A percentile compares a stretch with the other conserved stretches of the same genome.
These are phyloP conservation scores for Clarireedia homoeocarpa DNA, from an alignment of 2,329 filamentous ascomycete species.

Conservation along the genomic window DNA sequence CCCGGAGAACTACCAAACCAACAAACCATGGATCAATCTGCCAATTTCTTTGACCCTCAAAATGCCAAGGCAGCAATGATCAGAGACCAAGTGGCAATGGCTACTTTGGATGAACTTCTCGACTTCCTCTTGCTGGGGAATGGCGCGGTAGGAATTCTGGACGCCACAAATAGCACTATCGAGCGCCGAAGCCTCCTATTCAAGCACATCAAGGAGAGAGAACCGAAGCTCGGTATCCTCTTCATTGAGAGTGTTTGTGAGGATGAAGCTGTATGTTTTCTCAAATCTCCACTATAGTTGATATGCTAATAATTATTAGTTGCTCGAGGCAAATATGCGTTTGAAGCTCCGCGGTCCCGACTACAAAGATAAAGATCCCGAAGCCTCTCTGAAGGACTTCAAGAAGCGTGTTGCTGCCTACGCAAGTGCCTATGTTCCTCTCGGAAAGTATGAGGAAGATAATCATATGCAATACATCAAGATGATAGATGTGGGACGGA, in stretches of 20 bases:
- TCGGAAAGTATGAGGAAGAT: constrained; percentile 85
- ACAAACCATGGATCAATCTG: constrained; percentile 69
- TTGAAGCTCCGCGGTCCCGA: constrained; percentile 93
- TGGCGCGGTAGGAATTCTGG: constrained; percentile 88
- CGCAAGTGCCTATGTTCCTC: constrained; percentile 84
- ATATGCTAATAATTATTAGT: constrained; percentile 28
- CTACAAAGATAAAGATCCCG: constrained; percentile 88
- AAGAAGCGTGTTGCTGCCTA: constrained; percentile 88
- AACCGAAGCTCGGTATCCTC: constrained; percentile 81
- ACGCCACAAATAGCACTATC: constrained; percentile 94
- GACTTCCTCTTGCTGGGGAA: constrained; percentile 78
- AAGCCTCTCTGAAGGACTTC: constrained; percentile 80
- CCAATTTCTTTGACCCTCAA: constrained; percentile 86
- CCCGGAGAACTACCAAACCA: constrained; percentile 28
- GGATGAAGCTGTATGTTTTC: constrained; percentile 53
- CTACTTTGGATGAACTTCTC: constrained; percentile 84
- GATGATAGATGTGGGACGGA: constrained; percentile 96
- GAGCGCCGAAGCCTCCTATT: constrained; percentile 77
- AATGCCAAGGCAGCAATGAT: constrained; percentile 77
- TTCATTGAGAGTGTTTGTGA: constrained; percentile 94
- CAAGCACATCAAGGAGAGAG: constrained; percentile 70
- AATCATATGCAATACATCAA: constrained; percentile 87
- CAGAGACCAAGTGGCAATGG: constrained; percentile 84
- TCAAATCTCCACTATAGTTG: neutral
- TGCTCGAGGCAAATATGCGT: constrained; percentile 94